A percentile compares a stretch with the other conserved stretches of the same genome.
Conservation (phyloP, 2,329 filamentous ascomycete species). For the Cladophialophora yegresii region DNA sequence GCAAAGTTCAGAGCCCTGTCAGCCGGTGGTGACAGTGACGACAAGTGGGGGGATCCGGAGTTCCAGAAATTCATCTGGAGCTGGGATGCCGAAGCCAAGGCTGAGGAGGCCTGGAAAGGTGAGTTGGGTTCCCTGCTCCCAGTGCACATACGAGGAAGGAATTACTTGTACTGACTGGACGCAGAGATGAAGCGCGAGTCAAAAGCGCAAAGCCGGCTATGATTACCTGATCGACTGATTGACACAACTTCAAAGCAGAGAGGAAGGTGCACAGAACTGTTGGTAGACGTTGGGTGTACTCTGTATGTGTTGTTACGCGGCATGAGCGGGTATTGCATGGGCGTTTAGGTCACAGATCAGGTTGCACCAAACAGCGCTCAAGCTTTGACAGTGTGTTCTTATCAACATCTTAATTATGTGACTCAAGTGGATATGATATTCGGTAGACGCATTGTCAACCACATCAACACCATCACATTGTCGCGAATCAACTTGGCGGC, state of each 20-base stretch:
- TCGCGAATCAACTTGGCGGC: not conserved
- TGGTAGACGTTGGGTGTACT: not conserved
- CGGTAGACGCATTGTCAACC: not conserved
- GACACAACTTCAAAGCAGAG: not conserved
- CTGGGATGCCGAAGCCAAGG: slow-evolving; percentile 61
- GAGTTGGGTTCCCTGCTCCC: slow-evolving; percentile 11
- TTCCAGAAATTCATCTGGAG: slow-evolving; percentile 67
- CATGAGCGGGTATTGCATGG: not conserved
- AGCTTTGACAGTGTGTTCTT: not conserved
- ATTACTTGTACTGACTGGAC: not conserved
- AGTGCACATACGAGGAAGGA: too few relatives aligned
- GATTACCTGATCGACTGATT: not conserved
- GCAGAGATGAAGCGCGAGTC: slow-evolving; percentile 7
- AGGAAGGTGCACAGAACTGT: too few relatives aligned
- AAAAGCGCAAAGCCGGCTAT: slow-evolving; percentile 17
- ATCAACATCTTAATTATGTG: not conserved
- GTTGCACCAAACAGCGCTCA: not conserved
- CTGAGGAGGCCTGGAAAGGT: slow-evolving; percentile 50
- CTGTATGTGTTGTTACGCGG: not conserved
- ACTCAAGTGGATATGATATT: not conserved
- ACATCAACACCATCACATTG: not conserved
- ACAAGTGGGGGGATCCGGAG: slow-evolving; percentile 71
- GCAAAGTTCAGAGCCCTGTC: slow-evolving; percentile 57
- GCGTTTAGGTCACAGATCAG: not conserved
- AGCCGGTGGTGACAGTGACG: slow-evolving; percentile 51